Evolutionary conservation across 805 yeast genomes (phyloP), one percentile per base, ranked within the genome.

Genomic region (Starmerella davenportii): DNA sequence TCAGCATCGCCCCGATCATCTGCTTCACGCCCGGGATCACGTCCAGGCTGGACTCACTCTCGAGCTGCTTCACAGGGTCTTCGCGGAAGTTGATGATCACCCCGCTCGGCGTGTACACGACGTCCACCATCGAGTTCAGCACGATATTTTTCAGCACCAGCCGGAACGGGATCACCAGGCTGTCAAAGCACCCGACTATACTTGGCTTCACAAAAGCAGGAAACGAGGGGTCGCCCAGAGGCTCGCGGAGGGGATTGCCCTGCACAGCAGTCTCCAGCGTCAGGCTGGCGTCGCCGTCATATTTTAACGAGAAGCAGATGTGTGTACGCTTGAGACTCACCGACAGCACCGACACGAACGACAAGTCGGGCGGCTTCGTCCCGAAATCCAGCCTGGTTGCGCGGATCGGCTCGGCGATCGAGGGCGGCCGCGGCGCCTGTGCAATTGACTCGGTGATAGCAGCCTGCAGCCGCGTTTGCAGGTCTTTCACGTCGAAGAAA

Each of bases 361-460:
- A 87, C 44, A 79, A 72, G 40, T 64, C 63, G 1, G 92, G 92
- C 1, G 87, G 74, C 9, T 65, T 60, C 35, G 73, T 68, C n/a
- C 92, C 92, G 55, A 79, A 76, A 47, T 74, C 68, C 35, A 80
- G 62, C 43, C 74, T 81, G 39, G 72, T 67, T 38, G 79, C 79
- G 33, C 61, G 61, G 43, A 80, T 75, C 35, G 70, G 53, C 37
- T 56, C 57, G 14, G 46, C 54, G 15, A 58, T 44, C 31, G 49
- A 47, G 14, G 56, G 52, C 5, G 60, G 61, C 30, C 51, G 51
- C 30, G 49, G 39, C 11, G 55, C 49, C 18, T 47, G 43, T 36
- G 60, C 56, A 39, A 58, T 52, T 9, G 59, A 50, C 34, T 43
- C 52, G 15, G 54, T 51, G 30, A 58, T 41, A 7, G 54, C 47